Conservation (phyloP, 2,329 filamentous ascomycete genomes). For the Pseudohalonectria lignicola region DNA sequence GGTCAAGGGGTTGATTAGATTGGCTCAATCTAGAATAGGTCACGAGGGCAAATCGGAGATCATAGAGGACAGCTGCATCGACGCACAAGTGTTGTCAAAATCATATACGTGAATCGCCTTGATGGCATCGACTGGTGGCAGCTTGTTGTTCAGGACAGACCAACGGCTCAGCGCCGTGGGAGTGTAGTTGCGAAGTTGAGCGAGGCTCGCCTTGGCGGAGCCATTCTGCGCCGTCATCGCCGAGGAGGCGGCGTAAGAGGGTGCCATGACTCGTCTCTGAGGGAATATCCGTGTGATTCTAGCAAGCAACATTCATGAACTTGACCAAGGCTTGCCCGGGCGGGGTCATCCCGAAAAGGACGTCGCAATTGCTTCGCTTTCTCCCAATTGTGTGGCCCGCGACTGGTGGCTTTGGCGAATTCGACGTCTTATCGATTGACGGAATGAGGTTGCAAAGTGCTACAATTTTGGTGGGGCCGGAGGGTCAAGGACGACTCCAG, state of each 20-base stretch:
- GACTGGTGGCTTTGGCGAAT: too few species aligned
- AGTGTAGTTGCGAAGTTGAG: conserved; percentile 30
- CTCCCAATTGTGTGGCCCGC: too few species aligned
- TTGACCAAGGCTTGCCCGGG: too few species aligned
- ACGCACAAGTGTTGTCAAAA: conserved; percentile 87
- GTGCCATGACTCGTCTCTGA: conserved; percentile 1
- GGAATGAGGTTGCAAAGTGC: too few species aligned
- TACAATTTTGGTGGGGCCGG: too few species aligned
- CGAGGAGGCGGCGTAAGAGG: background rate
- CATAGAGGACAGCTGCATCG: background rate
- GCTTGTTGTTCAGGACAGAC: conserved; percentile 65
- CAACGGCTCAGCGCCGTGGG: conserved; percentile 71
- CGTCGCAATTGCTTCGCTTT: too few species aligned
- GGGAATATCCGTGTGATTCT: background rate
- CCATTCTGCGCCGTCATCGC: conserved; percentile 1
- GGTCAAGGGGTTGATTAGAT: conserved; percentile 8
- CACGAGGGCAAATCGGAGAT: too few species aligned
- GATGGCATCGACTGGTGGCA: conserved; percentile 51
- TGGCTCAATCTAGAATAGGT: background rate
- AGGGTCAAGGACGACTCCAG: too few species aligned
- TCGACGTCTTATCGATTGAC: too few species aligned
- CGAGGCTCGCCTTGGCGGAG: conserved; percentile 1
- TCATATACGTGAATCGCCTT: conserved; percentile 87
- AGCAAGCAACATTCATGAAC: conserved; percentile 4
- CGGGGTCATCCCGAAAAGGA: too few species aligned